These are phyloP conservation scores for Lactuca sativa DNA, from an alignment of 129 eudicot species.

Conservation along the genomic window DNA sequence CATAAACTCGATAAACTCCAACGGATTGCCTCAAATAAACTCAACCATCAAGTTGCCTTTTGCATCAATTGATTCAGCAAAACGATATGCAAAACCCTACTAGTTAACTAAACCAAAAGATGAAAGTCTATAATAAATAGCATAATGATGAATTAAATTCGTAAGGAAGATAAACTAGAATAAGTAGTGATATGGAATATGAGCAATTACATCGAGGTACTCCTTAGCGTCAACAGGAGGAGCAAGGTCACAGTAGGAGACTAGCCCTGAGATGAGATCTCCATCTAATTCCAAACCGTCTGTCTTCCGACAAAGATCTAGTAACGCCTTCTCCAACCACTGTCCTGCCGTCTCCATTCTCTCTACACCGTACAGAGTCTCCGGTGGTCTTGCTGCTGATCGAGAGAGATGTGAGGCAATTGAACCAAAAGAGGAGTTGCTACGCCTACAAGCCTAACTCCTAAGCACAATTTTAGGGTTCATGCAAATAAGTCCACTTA, in stretches of 20 bases:
- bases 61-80: conserved; percentile 6
- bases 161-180: neutral
- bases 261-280: conserved; percentile 90
- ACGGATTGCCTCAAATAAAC: neutral
- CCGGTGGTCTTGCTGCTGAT: neutral
- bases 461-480: neutral
- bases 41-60: neutral
- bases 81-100: neutral
- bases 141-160: neutral
- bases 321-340: conserved; percentile 84
- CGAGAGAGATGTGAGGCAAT: neutral
- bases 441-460: neutral
- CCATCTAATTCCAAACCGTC: conserved; percentile 76
- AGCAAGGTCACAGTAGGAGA: conserved; percentile 92
- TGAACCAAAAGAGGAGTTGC: neutral
- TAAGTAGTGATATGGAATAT: neutral
- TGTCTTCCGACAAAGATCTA: conserved; percentile 61
- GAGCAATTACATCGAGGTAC: conserved; percentile 72
- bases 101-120: neutral
- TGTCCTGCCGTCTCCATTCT: conserved; percentile 69
- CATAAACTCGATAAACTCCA: conserved; percentile 15
- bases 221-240: conserved; percentile 95
- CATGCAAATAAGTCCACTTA: conserved; percentile 1
- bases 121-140: neutral
- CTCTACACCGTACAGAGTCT: neutral